Conservation (phyloP, 352 stramenopile species). For the Phytophthora sp. region DNA sequence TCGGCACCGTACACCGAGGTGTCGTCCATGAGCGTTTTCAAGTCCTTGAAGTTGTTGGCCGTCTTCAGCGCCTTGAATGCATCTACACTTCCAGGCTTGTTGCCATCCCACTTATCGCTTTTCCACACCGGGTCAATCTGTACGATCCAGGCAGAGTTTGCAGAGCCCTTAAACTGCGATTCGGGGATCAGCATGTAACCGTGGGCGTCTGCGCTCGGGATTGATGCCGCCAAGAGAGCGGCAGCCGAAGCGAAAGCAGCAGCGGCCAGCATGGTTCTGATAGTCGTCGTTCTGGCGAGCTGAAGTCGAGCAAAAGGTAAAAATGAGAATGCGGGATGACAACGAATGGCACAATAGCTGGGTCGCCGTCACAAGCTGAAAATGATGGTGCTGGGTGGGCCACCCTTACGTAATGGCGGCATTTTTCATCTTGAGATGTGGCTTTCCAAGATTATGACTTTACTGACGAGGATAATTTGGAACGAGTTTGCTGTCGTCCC, state of each 20-base stretch:
- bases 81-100: conserved; percentile 8
- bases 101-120: conserved; percentile 23
- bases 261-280: conserved; percentile 8
- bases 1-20: conserved; percentile 24
- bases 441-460: too few relatives aligned
- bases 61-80: conserved; percentile 14
- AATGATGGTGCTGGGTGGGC: background rate
- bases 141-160: conserved; percentile 24
- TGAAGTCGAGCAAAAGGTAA: background rate
- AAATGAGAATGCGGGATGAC: background rate
- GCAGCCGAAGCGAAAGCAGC: conserved; percentile 12
- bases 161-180: conserved; percentile 22
- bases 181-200: conserved; percentile 33
- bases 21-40: conserved; percentile 30
- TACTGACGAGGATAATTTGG: background rate
- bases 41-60: conserved; percentile 18
- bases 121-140: conserved; percentile 26
- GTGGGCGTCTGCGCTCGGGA: conserved; percentile 16
- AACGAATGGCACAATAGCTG: too few relatives aligned
- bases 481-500: background rate
- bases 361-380: background rate
- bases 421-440: background rate
- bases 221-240: conserved; percentile 8
- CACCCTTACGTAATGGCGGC: background rate
- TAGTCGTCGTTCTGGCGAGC: background rate